Evolutionary conservation across 108 stramenopile genomes (phyloP), one percentile per base, ranked within the genome.

Genomic region (Cylindrotheca fusiformis): DNA sequence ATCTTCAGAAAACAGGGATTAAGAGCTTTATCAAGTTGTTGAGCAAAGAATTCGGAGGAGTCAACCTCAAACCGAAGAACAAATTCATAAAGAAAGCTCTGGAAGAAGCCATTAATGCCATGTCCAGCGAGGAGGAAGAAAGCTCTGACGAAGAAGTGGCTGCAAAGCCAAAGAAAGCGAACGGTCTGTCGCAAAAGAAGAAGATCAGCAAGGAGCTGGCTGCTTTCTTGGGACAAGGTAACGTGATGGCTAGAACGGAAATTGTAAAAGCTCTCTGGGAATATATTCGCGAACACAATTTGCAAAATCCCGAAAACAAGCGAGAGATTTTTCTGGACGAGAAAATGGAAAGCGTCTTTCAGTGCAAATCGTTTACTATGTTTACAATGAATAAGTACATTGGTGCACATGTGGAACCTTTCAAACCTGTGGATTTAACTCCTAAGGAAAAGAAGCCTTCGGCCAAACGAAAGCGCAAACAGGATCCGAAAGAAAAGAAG

Each of bases 371-470:
- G 19, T 90, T 95, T 18, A 88, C 90, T n/a, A 95, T 95, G 88
- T 95, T 93, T 59, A 78, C 84, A 50, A 91, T 95, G 91, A 93
- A 90, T 62, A 88, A 88, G 58, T 81, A 84, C 61, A 62, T 89
- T 48, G 67, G 72, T 12, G 77, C 83, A 0, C 91, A 93, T 63
- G 74, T 90, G 33, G 63, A 88, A 25, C 91, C 91, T 18, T 93
- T 79, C 67, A 83, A 75, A 55, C 85, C 91, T 17, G 71, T 93
- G 44, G 86, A 93, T 67, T 72, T 93, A 51, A 72, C 80, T 4
- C 45, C 81, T n/a, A 83, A 76, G 30, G 80, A 76, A 32, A 36
- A 26, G 28, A 63, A 59, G 18, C 33, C 52, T 79, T 33, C 3
- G 2, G 21, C n/a, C 19, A 60, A 44, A 4, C 57, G 17, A 23